phyloP scores from a whole-genome alignment of 768 basidiomycete genomes.

The Rhizopogon sp. region DNA sequence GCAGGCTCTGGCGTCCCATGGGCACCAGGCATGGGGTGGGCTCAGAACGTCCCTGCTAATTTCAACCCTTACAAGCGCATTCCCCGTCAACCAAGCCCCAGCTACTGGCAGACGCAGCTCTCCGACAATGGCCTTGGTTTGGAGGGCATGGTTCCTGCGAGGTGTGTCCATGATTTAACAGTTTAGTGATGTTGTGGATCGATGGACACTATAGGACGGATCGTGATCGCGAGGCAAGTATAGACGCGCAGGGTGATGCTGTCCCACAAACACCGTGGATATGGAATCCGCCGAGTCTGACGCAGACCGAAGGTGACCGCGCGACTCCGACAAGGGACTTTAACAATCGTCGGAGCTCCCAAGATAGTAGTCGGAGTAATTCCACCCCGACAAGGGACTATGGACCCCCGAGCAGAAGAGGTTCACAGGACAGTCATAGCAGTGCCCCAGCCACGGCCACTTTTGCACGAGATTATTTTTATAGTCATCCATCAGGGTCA shows the following conservation, averaged over 20 bases:
- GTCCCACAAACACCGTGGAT: slow-evolving; percentile 64
- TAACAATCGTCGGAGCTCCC: slow-evolving; percentile 10
- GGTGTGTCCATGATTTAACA: slow-evolving; percentile 35
- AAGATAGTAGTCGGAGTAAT: slow-evolving; percentile 19
- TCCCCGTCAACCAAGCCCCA: slow-evolving; percentile 56
- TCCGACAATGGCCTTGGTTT: slow-evolving; percentile 62
- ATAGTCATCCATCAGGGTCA: slow-evolving; percentile 4
- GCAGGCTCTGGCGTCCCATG: slow-evolving; percentile 18
- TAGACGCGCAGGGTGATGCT: slow-evolving; percentile 30
- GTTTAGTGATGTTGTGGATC: background rate
- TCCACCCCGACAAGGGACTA: slow-evolving; percentile 26
- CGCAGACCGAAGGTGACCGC: slow-evolving; percentile 23
- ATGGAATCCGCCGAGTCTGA: slow-evolving; percentile 55
- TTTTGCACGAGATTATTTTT: slow-evolving; percentile 20
- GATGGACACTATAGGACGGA: slow-evolving; percentile 7
- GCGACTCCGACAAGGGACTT: slow-evolving; percentile 7
- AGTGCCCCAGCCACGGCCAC: slow-evolving; percentile 6
- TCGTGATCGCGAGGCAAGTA: slow-evolving; percentile 21
- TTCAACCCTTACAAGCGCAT: slow-evolving; percentile 63
- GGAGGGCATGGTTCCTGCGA: slow-evolving; percentile 53
- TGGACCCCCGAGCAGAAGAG: slow-evolving; percentile 12
- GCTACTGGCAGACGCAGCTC: slow-evolving; percentile 58
- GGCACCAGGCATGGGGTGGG: slow-evolving; percentile 28
- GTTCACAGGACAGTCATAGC: slow-evolving; percentile 15
- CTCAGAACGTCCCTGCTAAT: slow-evolving; percentile 15